These are phyloP conservation scores for Tulasnella sp. DNA, from an alignment of 768 basidiomycete genomes.

Conservation along the genomic window DNA sequence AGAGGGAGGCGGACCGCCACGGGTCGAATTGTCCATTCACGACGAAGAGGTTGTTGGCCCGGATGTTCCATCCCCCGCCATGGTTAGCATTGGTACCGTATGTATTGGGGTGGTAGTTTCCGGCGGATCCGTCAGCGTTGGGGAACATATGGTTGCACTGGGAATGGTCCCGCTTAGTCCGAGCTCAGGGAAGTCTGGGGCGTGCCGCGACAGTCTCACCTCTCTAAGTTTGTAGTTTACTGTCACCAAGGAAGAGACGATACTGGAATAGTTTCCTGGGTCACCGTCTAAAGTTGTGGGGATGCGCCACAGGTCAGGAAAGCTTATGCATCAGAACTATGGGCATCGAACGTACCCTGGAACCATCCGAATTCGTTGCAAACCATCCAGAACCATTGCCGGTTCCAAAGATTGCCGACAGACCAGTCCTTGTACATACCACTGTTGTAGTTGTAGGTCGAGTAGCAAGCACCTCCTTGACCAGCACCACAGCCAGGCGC, in stretches of 20 bases:
- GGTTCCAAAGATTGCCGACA: neutral
- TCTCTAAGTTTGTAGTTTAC: neutral
- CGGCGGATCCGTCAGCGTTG: slow-evolving; percentile 14
- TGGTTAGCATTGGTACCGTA: slow-evolving; percentile 7
- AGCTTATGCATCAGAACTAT: neutral
- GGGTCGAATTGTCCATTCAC: slow-evolving; percentile 29
- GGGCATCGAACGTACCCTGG: neutral
- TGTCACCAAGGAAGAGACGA: slow-evolving; percentile 23
- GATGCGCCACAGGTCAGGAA: neutral
- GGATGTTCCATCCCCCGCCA: slow-evolving; percentile 26
- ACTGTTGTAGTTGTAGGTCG: slow-evolving; percentile 16
- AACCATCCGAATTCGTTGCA: slow-evolving; percentile 21
- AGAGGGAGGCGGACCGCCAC: slow-evolving; percentile 27
- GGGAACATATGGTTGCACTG: slow-evolving; percentile 27
- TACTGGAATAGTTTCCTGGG: slow-evolving; percentile 20
- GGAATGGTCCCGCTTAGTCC: neutral
- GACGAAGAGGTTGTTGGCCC: slow-evolving; percentile 16
- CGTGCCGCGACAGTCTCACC: neutral
- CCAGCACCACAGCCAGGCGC: neutral
- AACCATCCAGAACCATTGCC: slow-evolving; percentile 24
- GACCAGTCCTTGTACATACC: slow-evolving; percentile 14
- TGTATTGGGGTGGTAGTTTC: neutral
- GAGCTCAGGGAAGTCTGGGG: neutral
- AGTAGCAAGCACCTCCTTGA: slow-evolving; percentile 20
- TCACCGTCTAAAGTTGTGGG: slow-evolving; percentile 8